Conservation (phyloP, 2,329 filamentous ascomycete genomes). For the Aspergillus uvarum region DNA sequence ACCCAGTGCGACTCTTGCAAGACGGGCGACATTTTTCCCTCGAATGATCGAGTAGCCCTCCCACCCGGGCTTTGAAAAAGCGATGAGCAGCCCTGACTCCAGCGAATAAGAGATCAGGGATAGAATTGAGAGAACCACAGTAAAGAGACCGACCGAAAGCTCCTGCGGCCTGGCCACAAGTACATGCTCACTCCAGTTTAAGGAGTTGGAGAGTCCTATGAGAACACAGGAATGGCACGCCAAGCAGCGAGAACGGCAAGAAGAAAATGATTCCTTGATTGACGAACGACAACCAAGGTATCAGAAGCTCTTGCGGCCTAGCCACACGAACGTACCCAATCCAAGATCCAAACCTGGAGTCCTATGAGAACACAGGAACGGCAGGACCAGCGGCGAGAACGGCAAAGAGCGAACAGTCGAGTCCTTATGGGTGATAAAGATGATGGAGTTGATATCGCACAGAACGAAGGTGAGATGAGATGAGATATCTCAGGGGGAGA, state of each 20-base stretch:
- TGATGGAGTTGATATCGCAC: too few species aligned
- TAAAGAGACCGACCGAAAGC: not conserved
- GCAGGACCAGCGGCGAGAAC: conserved; percentile 1
- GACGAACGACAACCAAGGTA: too few species aligned
- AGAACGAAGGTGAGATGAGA: too few species aligned
- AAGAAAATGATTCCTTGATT: too few species aligned
- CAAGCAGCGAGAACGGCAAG: not conserved
- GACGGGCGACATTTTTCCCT: too few species aligned
- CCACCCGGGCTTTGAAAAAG: too few species aligned
- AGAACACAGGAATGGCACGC: conserved; percentile 1
- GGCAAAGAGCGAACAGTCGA: not conserved
- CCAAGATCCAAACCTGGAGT: conserved; percentile 1
- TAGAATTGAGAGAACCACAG: not conserved
- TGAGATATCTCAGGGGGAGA: too few species aligned
- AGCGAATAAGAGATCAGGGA: not conserved
- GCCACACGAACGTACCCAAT: not conserved
- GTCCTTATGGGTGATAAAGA: too few species aligned
- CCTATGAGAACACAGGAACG: conserved; percentile 1
- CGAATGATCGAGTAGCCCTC: too few species aligned
- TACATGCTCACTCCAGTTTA: not conserved
- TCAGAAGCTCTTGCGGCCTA: not conserved
- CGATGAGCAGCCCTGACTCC: too few species aligned
- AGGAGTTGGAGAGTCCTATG: not conserved
- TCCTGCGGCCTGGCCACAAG: conserved; percentile 1
- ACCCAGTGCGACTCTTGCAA: too few species aligned